Conservation (phyloP, 169 alveolate species). For the Eimeria sp. region DNA sequence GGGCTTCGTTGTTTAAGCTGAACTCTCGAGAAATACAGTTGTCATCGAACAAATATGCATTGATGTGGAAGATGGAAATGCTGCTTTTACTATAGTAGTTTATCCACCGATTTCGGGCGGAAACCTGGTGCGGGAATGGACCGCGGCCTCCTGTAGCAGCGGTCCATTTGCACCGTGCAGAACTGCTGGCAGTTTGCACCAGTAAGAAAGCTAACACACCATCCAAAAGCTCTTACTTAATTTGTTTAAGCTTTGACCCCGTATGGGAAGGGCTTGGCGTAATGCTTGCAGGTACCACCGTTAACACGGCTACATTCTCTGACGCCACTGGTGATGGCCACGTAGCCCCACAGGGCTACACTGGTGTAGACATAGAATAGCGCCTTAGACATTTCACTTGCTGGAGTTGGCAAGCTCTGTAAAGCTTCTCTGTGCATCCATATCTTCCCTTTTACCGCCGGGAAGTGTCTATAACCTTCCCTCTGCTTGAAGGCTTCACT, state of each 20-base stretch:
- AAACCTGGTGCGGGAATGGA: neutral
- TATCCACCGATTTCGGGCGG: neutral
- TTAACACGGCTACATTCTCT: neutral
- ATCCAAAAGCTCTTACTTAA: neutral
- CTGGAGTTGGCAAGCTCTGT: neutral
- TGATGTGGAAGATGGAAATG: neutral
- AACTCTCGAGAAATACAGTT: neutral
- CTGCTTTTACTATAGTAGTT: neutral
- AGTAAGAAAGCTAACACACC: neutral
- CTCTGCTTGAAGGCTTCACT: neutral
- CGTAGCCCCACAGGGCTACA: conserved; percentile 63
- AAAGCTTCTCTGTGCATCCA: neutral
- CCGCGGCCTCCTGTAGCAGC: conserved; percentile 1
- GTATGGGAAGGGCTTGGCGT: neutral
- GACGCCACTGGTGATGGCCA: conserved; percentile 11
- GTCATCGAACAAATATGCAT: neutral
- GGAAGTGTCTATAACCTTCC: neutral
- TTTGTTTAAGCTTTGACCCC: neutral
- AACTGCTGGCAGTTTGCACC: neutral
- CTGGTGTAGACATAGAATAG: neutral
- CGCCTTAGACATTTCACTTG: neutral
- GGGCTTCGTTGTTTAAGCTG: neutral
- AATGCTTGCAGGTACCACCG: no score
- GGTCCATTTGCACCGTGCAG: conserved; percentile 12
- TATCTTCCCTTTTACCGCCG: neutral